Conservation (phyloP, 2,329 filamentous ascomycete species). For the Domatiomyces catenatus region DNA sequence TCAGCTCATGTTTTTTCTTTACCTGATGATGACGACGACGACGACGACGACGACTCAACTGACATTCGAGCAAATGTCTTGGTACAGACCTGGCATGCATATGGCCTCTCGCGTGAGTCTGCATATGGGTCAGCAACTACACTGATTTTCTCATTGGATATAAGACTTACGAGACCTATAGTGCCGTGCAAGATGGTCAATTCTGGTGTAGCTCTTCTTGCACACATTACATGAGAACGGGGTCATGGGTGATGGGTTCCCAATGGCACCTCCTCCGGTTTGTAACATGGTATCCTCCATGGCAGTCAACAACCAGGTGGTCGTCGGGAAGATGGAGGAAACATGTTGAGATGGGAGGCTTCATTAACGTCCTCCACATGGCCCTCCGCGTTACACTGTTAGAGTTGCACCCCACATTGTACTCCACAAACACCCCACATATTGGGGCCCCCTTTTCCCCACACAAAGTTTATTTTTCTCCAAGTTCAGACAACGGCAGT, state of each 20-base stretch:
- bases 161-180: slow-evolving; percentile 29
- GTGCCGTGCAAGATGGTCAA: slow-evolving; percentile 39
- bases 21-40: too few species aligned
- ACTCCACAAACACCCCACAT: background rate
- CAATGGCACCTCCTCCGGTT: background rate
- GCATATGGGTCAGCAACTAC: background rate
- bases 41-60: background rate
- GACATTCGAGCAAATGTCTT: slow-evolving; percentile 10
- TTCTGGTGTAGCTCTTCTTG: slow-evolving; percentile 36
- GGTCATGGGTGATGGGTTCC: background rate
- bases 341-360: background rate
- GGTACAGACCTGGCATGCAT: slow-evolving; percentile 6
- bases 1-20: background rate
- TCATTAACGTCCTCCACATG: background rate
- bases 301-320: background rate
- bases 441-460: background rate
- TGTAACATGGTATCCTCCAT: background rate
- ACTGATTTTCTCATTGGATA: too few species aligned
- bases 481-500: background rate
- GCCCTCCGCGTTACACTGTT: too few species aligned
- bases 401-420: too few species aligned
- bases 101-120: slow-evolving; percentile 15
- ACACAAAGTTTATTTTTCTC: background rate
- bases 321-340: background rate
- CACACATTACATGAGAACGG: slow-evolving; percentile 35